These are phyloP conservation scores for Sungouiozyma ichnusensis DNA, from an alignment of 805 yeast genomes.

Conservation along the genomic window DNA sequence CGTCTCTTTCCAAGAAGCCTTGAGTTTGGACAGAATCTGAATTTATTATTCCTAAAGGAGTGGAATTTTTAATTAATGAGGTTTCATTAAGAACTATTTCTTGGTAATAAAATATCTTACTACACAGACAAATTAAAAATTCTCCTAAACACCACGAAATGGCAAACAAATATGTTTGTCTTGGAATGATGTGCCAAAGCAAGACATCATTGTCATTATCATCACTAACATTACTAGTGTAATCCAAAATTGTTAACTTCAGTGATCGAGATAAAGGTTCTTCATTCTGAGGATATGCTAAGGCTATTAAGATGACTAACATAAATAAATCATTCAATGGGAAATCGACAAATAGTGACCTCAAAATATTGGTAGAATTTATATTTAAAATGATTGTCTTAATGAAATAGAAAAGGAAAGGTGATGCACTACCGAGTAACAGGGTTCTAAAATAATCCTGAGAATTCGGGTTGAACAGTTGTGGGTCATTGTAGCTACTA, in stretches of 20 bases:
- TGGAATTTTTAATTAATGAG: background rate
- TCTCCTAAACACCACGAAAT: slow-evolving; percentile 30
- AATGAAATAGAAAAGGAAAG: slow-evolving; percentile 26
- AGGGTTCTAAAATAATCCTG: slow-evolving; percentile 33
- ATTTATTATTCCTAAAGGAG: background rate
- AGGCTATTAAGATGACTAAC: slow-evolving; percentile 27
- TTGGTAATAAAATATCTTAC: slow-evolving; percentile 19
- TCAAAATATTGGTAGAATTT: slow-evolving; percentile 21
- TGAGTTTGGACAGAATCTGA: background rate
- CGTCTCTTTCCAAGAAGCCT: slow-evolving; percentile 12
- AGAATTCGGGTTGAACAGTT: slow-evolving; percentile 28
- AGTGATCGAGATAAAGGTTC: slow-evolving; percentile 5
- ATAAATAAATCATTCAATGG: slow-evolving; percentile 29
- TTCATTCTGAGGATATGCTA: slow-evolving; percentile 34
- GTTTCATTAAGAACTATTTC: slow-evolving; percentile 11
- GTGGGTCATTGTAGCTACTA: slow-evolving; percentile 18
- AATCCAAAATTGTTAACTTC: too few relatives aligned
- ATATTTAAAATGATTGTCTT: slow-evolving; percentile 21
- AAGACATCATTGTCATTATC: slow-evolving; percentile 4
- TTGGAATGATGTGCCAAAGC: slow-evolving; percentile 33
- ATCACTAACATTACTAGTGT: too few relatives aligned
- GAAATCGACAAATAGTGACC: slow-evolving; percentile 24
- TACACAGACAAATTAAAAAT: slow-evolving; percentile 18
- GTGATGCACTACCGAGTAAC: slow-evolving; percentile 28
- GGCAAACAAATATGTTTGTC: slow-evolving; percentile 33